Base-by-base conservation (phyloP, 2,329 filamentous ascomycete genomes). In the Neonectria neomacrospora region DNA sequence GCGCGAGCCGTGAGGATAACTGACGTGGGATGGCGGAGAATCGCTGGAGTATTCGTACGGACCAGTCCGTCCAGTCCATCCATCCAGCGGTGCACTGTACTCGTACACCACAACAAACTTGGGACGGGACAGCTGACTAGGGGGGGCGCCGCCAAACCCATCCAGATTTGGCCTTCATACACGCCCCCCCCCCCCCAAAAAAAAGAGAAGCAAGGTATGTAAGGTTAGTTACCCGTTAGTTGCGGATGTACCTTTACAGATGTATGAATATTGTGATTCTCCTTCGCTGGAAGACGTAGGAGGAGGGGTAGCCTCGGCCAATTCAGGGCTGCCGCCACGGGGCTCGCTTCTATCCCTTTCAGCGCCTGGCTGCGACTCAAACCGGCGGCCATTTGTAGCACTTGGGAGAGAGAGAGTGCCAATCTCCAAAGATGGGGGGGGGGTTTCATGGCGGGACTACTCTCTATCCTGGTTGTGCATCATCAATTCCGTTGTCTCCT, bases 111-210 rank as follows among this genome's bases (percentile, higher is more conserved):
- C 20, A 12, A 61, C 54, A 59, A 26, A 26, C 23, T 26, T 55
- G 63, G 47, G 58, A 62, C 63, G 47, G 42, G 56, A 62, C 63
- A 68, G 63, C 61, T 63, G 68, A 67, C 70, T 44, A 50, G 57
- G 61, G 54, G 37, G 37, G 58, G 44, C 71, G 44, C 71, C 62
- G 66, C 69, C 69, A 69, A 66, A 52, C 56, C 61, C 51, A 58
- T 28, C 67, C 54, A 66, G 41, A 61, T 37, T 52, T 44, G 52
- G 57, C 50, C 41, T 54, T 51, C 53, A 53, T 54, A 64, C 69
- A 66, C 63, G 62, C 61, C 54, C 53, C 58, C 57, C 30, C 9
- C 30, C 30, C 30, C 5, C 9, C 30, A 3, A 26, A 26, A 26
- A 6, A 26, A 6, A 26, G 6, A 32, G 9, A 10, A 39, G 4